Evolutionary conservation across 768 basidiomycete genomes (phyloP), one percentile per base, ranked within the genome.

Genomic region (Atractiella rhizophila): DNA sequence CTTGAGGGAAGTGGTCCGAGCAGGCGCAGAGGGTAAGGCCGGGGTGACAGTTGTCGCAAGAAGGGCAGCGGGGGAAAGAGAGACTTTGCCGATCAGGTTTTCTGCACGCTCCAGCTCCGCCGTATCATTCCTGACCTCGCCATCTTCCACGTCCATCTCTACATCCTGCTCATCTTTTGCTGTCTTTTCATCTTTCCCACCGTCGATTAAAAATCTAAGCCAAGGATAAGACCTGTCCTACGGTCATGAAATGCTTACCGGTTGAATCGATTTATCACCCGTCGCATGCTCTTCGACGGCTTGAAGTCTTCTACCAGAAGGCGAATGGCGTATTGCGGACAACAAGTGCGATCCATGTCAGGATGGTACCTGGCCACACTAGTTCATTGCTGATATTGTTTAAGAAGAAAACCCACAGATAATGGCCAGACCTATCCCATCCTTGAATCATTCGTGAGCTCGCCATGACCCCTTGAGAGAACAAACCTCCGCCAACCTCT

Each of bases 311-410:
- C 53, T 3, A 69, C 71, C 54, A 76, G 77, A 38, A 79, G 64
- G 55, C 70, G 79, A 57, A 94, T 94, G 3, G 88, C 82, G 55
- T 91, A 88, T 49, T 83, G 78, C 1, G 86, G 81, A 56, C 88
- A 96, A 55, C 88, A 94, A 9, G 82, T 75, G 5, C 59, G 56
- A 47, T 63, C 67, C 58, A 86, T 63, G 57, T 86, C 73, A 4
- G 85, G 85, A 47, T 79, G 81, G 58, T 94, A 94, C 52, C 80
- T n/a, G n/a, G n/a, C n/a, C n/a, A n/a, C n/a, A n/a, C n/a, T n/a
- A n/a, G n/a, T n/a, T n/a, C n/a, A n/a, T n/a, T n/a, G n/a, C n/a
- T n/a, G n/a, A n/a, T n/a, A n/a, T n/a, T n/a, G n/a, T n/a, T n/a
- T n/a, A n/a, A n/a, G n/a, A n/a, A n/a, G n/a, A n/a, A n/a, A n/a